Base-by-base conservation (phyloP, 208 protist species). In the Phytomonas sp. region DNA sequence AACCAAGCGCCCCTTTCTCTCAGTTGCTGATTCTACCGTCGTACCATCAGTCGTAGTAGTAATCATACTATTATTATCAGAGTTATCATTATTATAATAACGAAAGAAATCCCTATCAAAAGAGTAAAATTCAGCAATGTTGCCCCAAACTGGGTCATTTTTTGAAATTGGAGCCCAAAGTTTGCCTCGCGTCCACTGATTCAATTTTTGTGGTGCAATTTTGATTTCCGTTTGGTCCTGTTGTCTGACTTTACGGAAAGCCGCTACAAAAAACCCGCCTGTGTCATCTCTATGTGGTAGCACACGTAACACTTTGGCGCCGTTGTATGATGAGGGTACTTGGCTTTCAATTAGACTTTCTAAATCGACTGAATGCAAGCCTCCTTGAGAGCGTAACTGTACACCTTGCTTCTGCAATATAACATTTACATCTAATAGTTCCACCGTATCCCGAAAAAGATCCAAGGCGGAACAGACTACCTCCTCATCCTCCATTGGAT, bases 401-500 rank as follows among this genome's bases (percentile, higher is more conserved):
- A 76, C 87, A 11, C 87, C 86, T n/a, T 69, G 69, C 42, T 77
- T 64, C 16, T 69, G 66, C 42, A 95, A 77, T 11, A 82, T 70
- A 37, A 59, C 81, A 45, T 92, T 89, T 5, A 97, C 88, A 63
- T 95, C 88, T 26, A 95, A n/a, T 11, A 97, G 73, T 74, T 95
- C 89, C 23, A 96, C 88, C 26, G 74, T 70, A 72, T 91, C 84
- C 42, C 78, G 75, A 69, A 93, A 94, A 29, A 88, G 67, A 63
- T 92, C 87, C 49, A 97, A 75, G 0, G 70, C 90, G 4, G 85
- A 77, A 52, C 84, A 90, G 11, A 99, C 93, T 52, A 98, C 95
- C 65, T 97, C 94, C 77, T 99, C 97, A 67, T 98, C 90, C 78
- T 99, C 97, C 71, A 98, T 92, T 31, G 97, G 97, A 71, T 98